Evolutionary conservation across 768 basidiomycete species (phyloP), one percentile per base, ranked within the genome.

Genomic region (Psilocybe subaeruginosa): DNA sequence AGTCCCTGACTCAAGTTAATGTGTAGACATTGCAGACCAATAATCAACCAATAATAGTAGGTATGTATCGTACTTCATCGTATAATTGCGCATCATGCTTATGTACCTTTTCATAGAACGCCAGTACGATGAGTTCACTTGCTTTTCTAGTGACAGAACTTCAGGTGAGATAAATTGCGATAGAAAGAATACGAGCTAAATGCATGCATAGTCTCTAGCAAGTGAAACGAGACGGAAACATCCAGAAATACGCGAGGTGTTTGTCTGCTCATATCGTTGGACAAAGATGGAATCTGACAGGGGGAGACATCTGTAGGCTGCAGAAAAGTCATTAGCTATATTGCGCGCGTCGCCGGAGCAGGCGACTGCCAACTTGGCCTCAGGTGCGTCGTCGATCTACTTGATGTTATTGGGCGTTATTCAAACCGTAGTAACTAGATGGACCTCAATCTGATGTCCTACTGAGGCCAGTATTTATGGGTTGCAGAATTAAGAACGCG

Each of bases 221-320:
- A 92, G 90, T 68, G 96, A 97, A 78, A 93, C 93, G 27, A 84
- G 89, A 68, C 80, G 95, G 61, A 93, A 92, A 67, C 89, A 96
- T 73, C 93, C 94, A 19, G 95, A 97, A 72, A 93, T 97, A 66
- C 90, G 92, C 70, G 95, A 97, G 85, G 95, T 95, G 63, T 71
- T 72, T 70, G 74, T 75, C 45, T 45, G 54, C 27, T 46, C 47
- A 45, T 65, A 39, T 64, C 35, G 8, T 53, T 16, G 16, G 7
- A 53, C 31, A 23, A n/a, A 41, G 54, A 12, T 29, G 37, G n/a
- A 61, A 33, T 45, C n/a, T 62, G 72, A 62, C 66, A 66, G 60
- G 58, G 29, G 56, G 27, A 19, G 23, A 23, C 23, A 6, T 54
- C 37, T 52, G 19, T 65, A 83, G 93, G 94, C 94, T 29, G 92